Conservation (phyloP, 768 basidiomycete genomes). For the Austroboletus festivus region DNA sequence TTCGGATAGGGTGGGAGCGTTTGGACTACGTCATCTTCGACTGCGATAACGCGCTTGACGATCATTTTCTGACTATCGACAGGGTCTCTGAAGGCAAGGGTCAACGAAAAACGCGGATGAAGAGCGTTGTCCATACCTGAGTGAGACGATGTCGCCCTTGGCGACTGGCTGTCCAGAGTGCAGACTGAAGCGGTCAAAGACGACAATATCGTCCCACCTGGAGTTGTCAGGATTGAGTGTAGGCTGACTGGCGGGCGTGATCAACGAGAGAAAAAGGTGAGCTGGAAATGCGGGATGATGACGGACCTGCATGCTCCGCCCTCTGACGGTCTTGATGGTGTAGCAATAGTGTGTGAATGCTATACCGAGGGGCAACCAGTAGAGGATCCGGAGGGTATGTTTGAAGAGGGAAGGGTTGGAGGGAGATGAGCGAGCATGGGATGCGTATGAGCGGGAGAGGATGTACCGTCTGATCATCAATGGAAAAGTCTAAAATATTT, state of each 20-base stretch:
- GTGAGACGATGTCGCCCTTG: conserved; percentile 63
- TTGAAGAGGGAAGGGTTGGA: neutral
- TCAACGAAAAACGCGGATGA: neutral
- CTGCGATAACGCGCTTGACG: conserved; percentile 64
- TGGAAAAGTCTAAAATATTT: neutral
- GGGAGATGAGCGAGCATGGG: neutral
- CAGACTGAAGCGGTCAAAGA: conserved; percentile 56
- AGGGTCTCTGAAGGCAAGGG: conserved; percentile 50
- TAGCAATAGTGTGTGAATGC: conserved; percentile 50
- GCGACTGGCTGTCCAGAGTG: conserved; percentile 34
- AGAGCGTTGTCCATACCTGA: conserved; percentile 42
- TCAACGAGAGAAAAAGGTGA: neutral
- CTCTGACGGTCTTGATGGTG: conserved; percentile 52
- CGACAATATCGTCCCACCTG: conserved; percentile 52
- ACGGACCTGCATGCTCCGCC: conserved; percentile 72
- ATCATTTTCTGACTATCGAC: conserved; percentile 47
- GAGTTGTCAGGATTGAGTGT: conserved; percentile 75
- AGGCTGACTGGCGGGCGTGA: conserved; percentile 53
- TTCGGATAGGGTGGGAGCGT: conserved; percentile 70
- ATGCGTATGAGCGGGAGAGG: no score
- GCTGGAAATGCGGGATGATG: neutral
- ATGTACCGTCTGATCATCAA: no score
- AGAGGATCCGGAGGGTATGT: conserved; percentile 33
- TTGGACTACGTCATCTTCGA: conserved; percentile 60
- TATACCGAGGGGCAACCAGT: conserved; percentile 57